These are phyloP conservation scores for Hypsizygus ulmarius DNA, from an alignment of 1,284 basidiomycete species.

Conservation along the genomic window DNA sequence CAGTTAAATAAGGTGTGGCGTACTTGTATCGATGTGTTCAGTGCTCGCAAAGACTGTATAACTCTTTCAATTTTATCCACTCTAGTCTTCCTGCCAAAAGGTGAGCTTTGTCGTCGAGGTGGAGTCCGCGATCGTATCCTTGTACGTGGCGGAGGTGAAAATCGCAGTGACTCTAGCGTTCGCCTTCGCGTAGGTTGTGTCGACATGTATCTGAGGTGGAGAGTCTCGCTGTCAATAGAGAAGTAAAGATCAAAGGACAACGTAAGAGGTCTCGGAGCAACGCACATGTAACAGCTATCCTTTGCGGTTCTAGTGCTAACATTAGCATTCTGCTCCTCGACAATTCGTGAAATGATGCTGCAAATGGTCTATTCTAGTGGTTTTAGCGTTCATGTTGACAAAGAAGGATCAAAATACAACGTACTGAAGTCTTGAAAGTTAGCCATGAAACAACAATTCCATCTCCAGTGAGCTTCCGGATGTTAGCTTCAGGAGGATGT, in stretches of 20 bases:
- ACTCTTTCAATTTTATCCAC: conserved; percentile 3
- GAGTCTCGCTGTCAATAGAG: background rate
- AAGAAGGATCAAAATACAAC: background rate
- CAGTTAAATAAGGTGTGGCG: background rate
- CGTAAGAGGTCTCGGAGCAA: background rate
- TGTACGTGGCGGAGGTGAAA: no score
- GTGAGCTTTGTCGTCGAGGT: no score
- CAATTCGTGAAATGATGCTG: background rate
- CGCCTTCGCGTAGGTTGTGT: background rate
- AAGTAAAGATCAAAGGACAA: background rate
- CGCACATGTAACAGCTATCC: conserved; percentile 4
- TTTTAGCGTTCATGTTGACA: no score
- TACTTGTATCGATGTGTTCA: background rate
- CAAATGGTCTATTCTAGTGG: background rate
- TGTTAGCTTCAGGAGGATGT: conserved; percentile 14
- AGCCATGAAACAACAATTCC: conserved; percentile 17
- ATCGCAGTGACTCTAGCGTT: background rate
- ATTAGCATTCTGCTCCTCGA: background rate
- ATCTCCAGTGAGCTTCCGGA: conserved; percentile 4
- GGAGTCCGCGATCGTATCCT: no score
- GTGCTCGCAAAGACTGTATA: background rate
- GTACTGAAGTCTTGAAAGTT: conserved; percentile 18
- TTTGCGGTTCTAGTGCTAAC: background rate
- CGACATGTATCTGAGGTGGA: background rate
- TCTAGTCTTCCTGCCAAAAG: background rate